phyloP scores from a whole-genome alignment of 306 rosid genomes.

The Quercus dentata region DNA sequence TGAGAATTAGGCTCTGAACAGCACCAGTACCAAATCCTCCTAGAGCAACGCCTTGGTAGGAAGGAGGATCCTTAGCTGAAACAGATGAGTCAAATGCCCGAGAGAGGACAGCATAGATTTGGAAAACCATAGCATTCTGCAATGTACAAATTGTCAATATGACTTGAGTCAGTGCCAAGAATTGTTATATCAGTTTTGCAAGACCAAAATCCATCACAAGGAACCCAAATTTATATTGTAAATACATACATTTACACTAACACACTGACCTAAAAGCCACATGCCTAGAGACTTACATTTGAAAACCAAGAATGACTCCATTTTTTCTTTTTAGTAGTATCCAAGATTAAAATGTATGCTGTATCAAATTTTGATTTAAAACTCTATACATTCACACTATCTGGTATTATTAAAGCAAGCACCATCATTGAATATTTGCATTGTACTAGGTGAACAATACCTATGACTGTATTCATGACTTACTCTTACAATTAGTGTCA shows the following conservation, averaged over 20 bases:
- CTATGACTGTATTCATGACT: too few relatives aligned
- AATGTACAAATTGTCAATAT: conserved; percentile 1
- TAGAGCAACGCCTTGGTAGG: conserved; percentile 64
- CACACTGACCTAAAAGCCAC: too few relatives aligned
- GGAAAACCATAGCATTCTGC: conserved; percentile 88
- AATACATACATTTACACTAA: neutral
- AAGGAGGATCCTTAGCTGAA: conserved; percentile 55
- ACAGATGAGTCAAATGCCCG: conserved; percentile 47
- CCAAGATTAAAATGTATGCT: too few relatives aligned
- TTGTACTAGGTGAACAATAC: too few relatives aligned
- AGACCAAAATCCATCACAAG: neutral
- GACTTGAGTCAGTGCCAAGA: neutral
- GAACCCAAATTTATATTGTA: neutral
- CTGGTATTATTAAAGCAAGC: too few relatives aligned
- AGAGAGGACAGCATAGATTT: conserved; percentile 65
- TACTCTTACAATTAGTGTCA: too few relatives aligned
- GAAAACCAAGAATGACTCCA: neutral
- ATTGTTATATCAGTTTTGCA: neutral
- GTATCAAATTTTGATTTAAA: too few relatives aligned
- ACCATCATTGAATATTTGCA: too few relatives aligned
- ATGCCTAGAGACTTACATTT: too few relatives aligned
- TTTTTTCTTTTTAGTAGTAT: neutral
- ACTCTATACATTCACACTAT: too few relatives aligned
- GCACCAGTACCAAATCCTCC: conserved; percentile 81
- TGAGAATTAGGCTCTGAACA: conserved; percentile 56